These are phyloP conservation scores for Fusarium graminum DNA, from an alignment of 2,329 filamentous ascomycete species.

Conservation along the genomic window DNA sequence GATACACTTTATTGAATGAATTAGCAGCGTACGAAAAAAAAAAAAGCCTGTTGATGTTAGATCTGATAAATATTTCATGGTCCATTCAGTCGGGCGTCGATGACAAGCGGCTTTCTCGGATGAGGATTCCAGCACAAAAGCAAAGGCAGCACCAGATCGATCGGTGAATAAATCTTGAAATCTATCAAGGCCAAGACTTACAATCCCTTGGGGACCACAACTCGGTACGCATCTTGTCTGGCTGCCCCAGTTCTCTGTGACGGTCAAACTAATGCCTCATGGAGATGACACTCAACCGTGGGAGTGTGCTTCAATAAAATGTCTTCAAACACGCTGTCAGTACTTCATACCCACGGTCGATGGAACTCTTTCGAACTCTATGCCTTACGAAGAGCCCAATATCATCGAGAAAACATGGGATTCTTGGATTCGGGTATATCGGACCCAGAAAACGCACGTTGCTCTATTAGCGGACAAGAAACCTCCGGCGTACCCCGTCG, in stretches of 20 bases:
- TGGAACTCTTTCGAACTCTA: too few species aligned
- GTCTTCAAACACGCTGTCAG: not conserved
- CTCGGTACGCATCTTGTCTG: not conserved
- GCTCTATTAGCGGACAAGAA: slow-evolving; percentile 38
- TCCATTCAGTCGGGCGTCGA: not conserved
- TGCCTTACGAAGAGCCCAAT: not conserved
- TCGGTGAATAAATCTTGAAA: not conserved
- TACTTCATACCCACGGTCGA: not conserved
- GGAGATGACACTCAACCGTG: not conserved
- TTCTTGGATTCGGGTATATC: slow-evolving; percentile 33
- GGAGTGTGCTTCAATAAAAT: not conserved
- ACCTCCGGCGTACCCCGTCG: slow-evolving; percentile 16
- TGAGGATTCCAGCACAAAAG: not conserved
- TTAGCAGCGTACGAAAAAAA: too few species aligned
- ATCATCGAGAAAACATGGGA: slow-evolving; percentile 14
- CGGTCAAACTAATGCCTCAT: not conserved
- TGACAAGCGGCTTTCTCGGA: not conserved
- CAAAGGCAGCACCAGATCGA: not conserved
- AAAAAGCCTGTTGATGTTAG: not conserved
- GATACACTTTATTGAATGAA: too few species aligned
- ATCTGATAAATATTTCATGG: not conserved
- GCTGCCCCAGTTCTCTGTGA: not conserved
- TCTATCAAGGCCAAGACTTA: not conserved
- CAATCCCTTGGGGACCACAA: not conserved
- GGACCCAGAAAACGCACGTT: slow-evolving; percentile 26